A percentile compares a stretch with the other conserved stretches of the same genome.
Evolutionary conservation across 2,329 filamentous ascomycete species (phyloP).

Genomic region (Lasiodiplodia citricola): DNA sequence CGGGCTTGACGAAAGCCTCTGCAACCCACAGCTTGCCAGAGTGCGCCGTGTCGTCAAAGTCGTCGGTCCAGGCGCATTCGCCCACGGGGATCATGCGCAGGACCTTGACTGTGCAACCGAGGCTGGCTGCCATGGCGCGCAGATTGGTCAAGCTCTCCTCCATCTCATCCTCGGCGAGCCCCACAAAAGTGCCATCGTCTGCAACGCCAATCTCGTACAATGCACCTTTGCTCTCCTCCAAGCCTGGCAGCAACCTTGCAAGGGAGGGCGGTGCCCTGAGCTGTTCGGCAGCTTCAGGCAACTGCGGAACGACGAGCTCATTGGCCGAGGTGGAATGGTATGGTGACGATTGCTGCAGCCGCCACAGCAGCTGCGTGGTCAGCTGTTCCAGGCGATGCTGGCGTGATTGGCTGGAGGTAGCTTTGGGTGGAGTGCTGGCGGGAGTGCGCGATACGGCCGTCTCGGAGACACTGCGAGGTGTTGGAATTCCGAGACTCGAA

Average conservation of each 20-base stretch:
- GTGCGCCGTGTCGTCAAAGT: constrained; percentile 16
- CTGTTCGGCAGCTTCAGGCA: constrained; percentile 70
- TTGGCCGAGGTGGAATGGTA: constrained; percentile 82
- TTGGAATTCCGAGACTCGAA: constrained; percentile 42
- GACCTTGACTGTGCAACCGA: constrained; percentile 85
- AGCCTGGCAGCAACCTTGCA: constrained; percentile 67
- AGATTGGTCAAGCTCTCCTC: constrained; percentile 87
- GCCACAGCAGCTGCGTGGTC: constrained; percentile 94
- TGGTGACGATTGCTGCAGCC: constrained; percentile 90
- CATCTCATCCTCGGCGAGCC: constrained; percentile 87
- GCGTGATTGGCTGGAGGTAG: constrained; percentile 69
- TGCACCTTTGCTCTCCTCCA: constrained; percentile 92
- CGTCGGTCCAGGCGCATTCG: constrained; percentile 75
- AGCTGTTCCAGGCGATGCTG: constrained; percentile 87
- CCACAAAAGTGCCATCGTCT: constrained; percentile 90
- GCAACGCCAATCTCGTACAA: constrained; percentile 96
- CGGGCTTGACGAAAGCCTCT: constrained; percentile 85
- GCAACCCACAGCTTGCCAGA: constrained; percentile 75
- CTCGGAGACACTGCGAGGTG: constrained; percentile 42
- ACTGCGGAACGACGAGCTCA: constrained; percentile 73
- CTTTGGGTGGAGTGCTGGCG: constrained; percentile 47
- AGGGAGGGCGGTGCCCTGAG: constrained; percentile 62
- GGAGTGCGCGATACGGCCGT: constrained; percentile 39
- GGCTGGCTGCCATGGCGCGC: constrained; percentile 86
- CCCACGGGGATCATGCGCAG: constrained; percentile 84